These are phyloP conservation scores for Aspergillus bridgeri DNA, from an alignment of 495 filamentous ascomycete species.

Conservation along the genomic window DNA sequence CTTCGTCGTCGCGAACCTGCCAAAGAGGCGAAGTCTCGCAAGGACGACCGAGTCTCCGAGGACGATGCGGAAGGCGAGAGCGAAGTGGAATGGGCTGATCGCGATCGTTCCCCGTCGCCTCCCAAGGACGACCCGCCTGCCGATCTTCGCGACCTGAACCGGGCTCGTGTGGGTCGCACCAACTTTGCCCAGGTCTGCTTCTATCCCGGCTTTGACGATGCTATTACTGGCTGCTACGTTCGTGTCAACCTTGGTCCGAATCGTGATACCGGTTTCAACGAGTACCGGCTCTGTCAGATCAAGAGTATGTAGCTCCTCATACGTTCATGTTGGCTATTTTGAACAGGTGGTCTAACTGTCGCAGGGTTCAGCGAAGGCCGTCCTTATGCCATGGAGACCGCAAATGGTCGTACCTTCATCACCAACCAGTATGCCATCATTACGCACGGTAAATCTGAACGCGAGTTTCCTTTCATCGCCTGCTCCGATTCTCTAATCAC, in stretches of 20 bases:
- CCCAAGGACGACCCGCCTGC: slow-evolving; percentile 58
- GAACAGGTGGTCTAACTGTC: slow-evolving; percentile 28
- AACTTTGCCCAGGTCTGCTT: slow-evolving; percentile 86
- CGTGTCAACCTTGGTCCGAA: slow-evolving; percentile 77
- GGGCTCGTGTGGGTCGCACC: slow-evolving; percentile 72
- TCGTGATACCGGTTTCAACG: slow-evolving; percentile 59
- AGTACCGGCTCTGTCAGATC: slow-evolving; percentile 83
- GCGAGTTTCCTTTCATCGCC: slow-evolving; percentile 76
- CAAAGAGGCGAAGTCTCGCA: slow-evolving; percentile 52
- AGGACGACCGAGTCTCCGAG: slow-evolving; percentile 52
- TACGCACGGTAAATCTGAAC: slow-evolving; percentile 71
- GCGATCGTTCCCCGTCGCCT: slow-evolving; percentile 38
- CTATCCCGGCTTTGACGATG: slow-evolving; percentile 80
- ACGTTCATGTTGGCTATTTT: neutral
- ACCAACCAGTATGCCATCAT: slow-evolving; percentile 73
- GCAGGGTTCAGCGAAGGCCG: slow-evolving; percentile 72
- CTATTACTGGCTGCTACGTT: slow-evolving; percentile 73
- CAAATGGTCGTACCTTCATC: slow-evolving; percentile 65
- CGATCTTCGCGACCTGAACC: slow-evolving; percentile 75
- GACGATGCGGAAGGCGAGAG: slow-evolving; percentile 73
- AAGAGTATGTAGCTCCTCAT: slow-evolving; percentile 57
- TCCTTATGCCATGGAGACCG: slow-evolving; percentile 72
- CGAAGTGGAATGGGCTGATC: slow-evolving; percentile 71
- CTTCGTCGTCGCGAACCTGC: slow-evolving; percentile 63
- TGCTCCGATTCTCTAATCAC: slow-evolving; percentile 75